Percentiles rank a stretch among this genome's conserved stretches.
Evolutionary conservation across 192 early-diverging fungal genomes (phyloP).

Genomic region (Coemansia guatemalensis): DNA sequence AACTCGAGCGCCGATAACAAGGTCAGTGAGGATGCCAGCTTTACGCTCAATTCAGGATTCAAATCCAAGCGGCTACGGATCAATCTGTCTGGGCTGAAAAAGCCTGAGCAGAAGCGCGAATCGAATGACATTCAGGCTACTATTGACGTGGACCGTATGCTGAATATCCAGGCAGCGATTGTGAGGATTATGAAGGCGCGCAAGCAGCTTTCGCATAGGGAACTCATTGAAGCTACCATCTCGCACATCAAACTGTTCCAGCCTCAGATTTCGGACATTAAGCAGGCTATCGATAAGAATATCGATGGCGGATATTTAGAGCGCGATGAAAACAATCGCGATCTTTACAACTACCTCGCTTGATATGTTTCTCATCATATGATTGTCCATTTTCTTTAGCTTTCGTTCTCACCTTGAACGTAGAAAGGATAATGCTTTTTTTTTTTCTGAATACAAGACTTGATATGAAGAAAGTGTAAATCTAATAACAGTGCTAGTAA

Average conservation of each 20-base stretch:
- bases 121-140: constrained; percentile 89
- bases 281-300: constrained; percentile 93
- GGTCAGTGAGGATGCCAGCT: constrained; percentile 42
- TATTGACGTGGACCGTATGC: constrained; percentile 89
- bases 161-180: constrained; percentile 97
- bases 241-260: constrained; percentile 87
- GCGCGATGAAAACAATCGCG: constrained; percentile 76
- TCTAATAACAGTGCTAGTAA: too few species aligned
- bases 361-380: constrained; percentile 32
- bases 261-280: constrained; percentile 87
- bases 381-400: too few species aligned
- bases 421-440: too few species aligned
- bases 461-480: too few species aligned
- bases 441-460: too few species aligned
- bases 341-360: constrained; percentile 84
- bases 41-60: constrained; percentile 77
- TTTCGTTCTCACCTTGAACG: too few species aligned
- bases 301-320: constrained; percentile 93
- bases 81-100: constrained; percentile 82
- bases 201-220: constrained; percentile 81
- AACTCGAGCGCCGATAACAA: constrained; percentile 16
- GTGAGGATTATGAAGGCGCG: constrained; percentile 99
- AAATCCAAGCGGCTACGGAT: constrained; percentile 87
- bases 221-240: constrained; percentile 88
- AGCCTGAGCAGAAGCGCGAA: constrained; percentile 89